Evolutionary conservation across 305 asterid species (phyloP), one percentile per base, ranked within the genome.

Genomic region (Vinca major): DNA sequence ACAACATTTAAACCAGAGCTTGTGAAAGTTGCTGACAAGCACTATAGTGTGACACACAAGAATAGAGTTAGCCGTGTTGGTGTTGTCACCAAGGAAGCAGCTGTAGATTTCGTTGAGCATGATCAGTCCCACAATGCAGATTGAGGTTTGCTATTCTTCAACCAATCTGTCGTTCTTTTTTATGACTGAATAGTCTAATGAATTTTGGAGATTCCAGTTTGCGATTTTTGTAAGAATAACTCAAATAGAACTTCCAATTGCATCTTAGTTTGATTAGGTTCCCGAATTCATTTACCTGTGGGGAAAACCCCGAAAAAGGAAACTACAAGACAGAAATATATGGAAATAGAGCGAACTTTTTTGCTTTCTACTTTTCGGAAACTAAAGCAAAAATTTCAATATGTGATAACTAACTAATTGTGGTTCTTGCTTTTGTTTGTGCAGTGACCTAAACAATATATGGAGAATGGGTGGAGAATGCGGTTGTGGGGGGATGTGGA

Each of bases 1-100:
- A 93, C 97, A 0, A 93, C 99, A 39, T 93, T 93, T 69, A 81
- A 95, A 44, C 84, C 95, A 4, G 99, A 93, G 84, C 95, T 93
- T 37, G 99, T 93, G 80, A 93, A 88, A 80, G 96, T 91, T 44
- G 96, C 99, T 66, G 99, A 93, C 80, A 93, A 93, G 83, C 89
- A 91, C 70, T 93, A 93, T 68, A 94, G 97, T 2, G 99, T 93
- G 68, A 84, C 89, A 1, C 99, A 93, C 87, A 91, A 86, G 79
- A 89, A 85, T 70, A 84, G 95, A 81, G 97, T 93, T 68, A 93
- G 97, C 82, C 86, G 77, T 52, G 99, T 93, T 48, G 76, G 82
- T 21, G 88, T 93, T 47, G 80, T 88, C 71, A 63, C 90, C 70
- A 83, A 75, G 79, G 99, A 91, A 73, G 90, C 85, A 53, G 97